Percentiles rank a stretch among this genome's conserved stretches.
These are phyloP conservation scores for Starmera amethionina DNA, from an alignment of 805 yeast species.

Conservation along the genomic window DNA sequence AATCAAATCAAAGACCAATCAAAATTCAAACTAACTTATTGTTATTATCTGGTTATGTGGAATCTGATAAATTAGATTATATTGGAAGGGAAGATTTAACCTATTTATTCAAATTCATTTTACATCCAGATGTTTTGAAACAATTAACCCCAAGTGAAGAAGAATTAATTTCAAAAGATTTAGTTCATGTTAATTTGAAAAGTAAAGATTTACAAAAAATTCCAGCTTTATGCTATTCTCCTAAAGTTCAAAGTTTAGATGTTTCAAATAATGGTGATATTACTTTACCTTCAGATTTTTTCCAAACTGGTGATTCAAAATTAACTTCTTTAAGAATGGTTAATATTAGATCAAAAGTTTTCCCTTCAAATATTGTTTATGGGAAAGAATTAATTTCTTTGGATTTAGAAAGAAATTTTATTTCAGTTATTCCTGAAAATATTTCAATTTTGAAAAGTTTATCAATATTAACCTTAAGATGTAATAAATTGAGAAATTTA, in stretches of 20 bases:
- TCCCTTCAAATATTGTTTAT: constrained; percentile 66
- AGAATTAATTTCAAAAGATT: constrained; percentile 51
- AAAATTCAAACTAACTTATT: constrained; percentile 66
- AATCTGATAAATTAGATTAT: constrained; percentile 64
- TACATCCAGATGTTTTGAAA: constrained; percentile 52
- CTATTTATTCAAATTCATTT: constrained; percentile 70
- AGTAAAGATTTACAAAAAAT: constrained; percentile 72
- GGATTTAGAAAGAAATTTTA: constrained; percentile 71
- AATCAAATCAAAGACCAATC: constrained; percentile 66
- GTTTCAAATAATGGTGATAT: constrained; percentile 84
- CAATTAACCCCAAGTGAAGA: constrained; percentile 63
- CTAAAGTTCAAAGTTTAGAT: constrained; percentile 72
- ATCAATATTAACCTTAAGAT: constrained; percentile 55
- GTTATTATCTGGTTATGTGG: constrained; percentile 67
- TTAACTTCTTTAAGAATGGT: constrained; percentile 59
- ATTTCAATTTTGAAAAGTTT: constrained; percentile 44
- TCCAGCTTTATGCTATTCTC: constrained; percentile 75
- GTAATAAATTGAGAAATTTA: constrained; percentile 58
- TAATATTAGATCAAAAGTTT: constrained; percentile 59
- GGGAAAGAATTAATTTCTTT: constrained; percentile 58
- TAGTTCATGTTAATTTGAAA: constrained; percentile 62
- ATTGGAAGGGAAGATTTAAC: constrained; percentile 81
- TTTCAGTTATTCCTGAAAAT: constrained; percentile 50
- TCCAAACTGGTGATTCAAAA: constrained; percentile 66
- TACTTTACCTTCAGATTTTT: constrained; percentile 72